These are phyloP conservation scores for Thermochaetoides thermophila DNA, from an alignment of 495 filamentous ascomycete species.

Conservation along the genomic window DNA sequence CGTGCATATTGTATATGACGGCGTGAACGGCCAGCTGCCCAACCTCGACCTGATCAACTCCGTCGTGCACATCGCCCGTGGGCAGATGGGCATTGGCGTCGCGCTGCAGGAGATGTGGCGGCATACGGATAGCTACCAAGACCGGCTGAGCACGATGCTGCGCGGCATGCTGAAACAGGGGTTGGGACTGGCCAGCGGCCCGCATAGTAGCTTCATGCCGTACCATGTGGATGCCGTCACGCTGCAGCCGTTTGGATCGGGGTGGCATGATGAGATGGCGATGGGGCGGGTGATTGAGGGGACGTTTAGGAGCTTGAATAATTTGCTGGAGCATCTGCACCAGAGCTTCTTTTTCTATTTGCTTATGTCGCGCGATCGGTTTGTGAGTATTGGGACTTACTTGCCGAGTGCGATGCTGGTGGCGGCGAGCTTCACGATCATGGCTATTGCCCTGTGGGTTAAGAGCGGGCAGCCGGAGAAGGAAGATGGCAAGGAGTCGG, in stretches of 20 bases:
- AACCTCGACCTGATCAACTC: constrained; percentile 95
- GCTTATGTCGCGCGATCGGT: constrained; percentile 74
- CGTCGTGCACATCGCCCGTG: constrained; percentile 69
- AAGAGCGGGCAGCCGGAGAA: constrained; percentile 46
- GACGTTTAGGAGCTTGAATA: constrained; percentile 83
- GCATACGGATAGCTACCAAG: constrained; percentile 68
- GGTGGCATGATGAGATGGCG: constrained; percentile 95
- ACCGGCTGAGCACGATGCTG: constrained; percentile 76
- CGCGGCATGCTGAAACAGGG: constrained; percentile 88
- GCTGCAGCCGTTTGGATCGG: constrained; percentile 72
- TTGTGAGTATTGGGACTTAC: constrained; percentile 97
- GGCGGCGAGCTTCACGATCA: constrained; percentile 87
- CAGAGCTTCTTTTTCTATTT: constrained; percentile 99
- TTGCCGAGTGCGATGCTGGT: constrained; percentile 92
- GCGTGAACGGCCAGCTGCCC: constrained; percentile 87
- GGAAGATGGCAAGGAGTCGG: constrained; percentile 10
- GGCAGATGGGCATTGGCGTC: constrained; percentile 80
- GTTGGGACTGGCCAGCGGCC: constrained; percentile 75
- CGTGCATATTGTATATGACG: constrained; percentile 86
- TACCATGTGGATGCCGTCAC: constrained; percentile 97
- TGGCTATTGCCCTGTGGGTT: constrained; percentile 84
- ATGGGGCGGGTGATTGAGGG: constrained; percentile 81
- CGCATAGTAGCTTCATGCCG: constrained; percentile 90
- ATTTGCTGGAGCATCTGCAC: constrained; percentile 89
- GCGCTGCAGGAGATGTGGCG: constrained; percentile 75